Percentiles rank a stretch among this genome's conserved stretches.
phyloP scores from a whole-genome alignment of 1,139 yeast species.

The Candida labiduridarum region DNA sequence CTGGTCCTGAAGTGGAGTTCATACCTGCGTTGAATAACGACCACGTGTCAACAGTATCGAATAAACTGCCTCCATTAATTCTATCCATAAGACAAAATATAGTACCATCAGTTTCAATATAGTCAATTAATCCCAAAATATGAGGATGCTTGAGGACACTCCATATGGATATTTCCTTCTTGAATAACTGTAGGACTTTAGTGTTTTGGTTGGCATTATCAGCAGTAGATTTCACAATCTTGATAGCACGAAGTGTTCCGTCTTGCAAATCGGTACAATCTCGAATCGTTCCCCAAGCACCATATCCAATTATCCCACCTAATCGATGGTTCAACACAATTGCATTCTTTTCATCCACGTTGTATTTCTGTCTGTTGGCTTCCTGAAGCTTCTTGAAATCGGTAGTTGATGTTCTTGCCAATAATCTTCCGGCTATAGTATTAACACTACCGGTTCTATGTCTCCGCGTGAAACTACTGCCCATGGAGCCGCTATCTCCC shows the following conservation, averaged over 20 bases:
- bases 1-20: conserved; percentile 29
- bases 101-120: conserved; percentile 61
- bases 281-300: conserved; percentile 91
- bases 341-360: conserved; percentile 65
- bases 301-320: conserved; percentile 84
- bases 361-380: conserved; percentile 27
- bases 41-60: conserved; percentile 73
- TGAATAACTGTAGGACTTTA: conserved; percentile 52
- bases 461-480: conserved; percentile 31
- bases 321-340: conserved; percentile 58
- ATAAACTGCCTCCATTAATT: conserved; percentile 80
- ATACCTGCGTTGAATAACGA: conserved; percentile 45
- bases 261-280: conserved; percentile 52
- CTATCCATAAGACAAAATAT: conserved; percentile 75
- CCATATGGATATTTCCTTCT: conserved; percentile 79
- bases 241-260: conserved; percentile 66
- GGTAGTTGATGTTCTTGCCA: conserved; percentile 42
- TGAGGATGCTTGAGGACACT: conserved; percentile 50
- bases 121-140: conserved; percentile 62
- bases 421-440: conserved; percentile 46
- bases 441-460: conserved; percentile 37
- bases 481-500: conserved; percentile 22
- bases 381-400: conserved; percentile 35
- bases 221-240: conserved; percentile 63
- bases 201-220: conserved; percentile 29